phyloP scores from a whole-genome alignment of 257 asterid species.

The Solanum tarapatanum region DNA sequence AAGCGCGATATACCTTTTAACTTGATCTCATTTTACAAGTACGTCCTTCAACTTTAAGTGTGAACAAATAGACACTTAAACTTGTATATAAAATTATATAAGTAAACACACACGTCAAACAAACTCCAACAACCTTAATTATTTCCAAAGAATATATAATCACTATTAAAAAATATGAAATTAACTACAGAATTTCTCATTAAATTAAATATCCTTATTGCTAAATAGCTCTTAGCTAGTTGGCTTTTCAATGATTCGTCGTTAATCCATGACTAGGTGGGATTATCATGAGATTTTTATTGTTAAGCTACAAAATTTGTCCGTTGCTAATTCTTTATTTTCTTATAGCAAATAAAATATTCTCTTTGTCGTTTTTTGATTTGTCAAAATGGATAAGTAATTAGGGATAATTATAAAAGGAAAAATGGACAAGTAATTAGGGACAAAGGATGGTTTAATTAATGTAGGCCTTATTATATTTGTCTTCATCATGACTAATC shows the following conservation, averaged over 20 bases:
- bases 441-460: background rate
- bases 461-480: background rate
- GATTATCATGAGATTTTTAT: background rate
- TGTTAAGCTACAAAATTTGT: background rate
- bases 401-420: too few species aligned
- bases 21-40: too few species aligned
- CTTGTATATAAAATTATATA: too few species aligned
- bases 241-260: too few species aligned
- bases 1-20: too few species aligned
- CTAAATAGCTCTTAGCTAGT: background rate
- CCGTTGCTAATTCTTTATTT: background rate
- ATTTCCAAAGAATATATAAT: background rate
- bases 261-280: background rate
- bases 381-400: too few species aligned
- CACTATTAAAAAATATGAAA: background rate
- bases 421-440: too few species aligned
- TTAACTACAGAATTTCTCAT: too few species aligned
- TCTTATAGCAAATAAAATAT: background rate
- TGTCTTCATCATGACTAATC: background rate
- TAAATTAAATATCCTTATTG: too few species aligned
- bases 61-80: too few species aligned
- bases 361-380: too few species aligned
- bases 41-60: rapidly evolving
- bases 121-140: background rate
- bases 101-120: too few species aligned